Evolutionary conservation across 768 basidiomycete genomes (phyloP).

Genomic region (Psilocybe cubensis): DNA sequence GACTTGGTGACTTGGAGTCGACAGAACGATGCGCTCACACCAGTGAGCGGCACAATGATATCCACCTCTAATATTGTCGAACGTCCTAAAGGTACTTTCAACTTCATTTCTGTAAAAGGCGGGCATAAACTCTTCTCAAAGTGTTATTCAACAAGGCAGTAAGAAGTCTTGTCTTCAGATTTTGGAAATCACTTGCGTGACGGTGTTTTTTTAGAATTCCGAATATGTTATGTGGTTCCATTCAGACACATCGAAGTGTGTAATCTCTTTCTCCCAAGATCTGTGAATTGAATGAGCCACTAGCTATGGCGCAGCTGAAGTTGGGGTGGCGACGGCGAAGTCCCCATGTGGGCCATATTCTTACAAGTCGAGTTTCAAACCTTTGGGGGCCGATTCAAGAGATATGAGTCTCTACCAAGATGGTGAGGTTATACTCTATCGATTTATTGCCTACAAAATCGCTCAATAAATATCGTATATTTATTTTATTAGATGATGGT

Average conservation of each 20-base stretch:
- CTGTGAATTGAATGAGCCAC: neutral
- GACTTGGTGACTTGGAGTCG: constrained; percentile 60
- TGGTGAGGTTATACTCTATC: constrained; percentile 34
- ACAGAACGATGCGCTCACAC: constrained; percentile 60
- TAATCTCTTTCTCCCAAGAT: neutral
- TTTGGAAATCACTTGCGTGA: neutral
- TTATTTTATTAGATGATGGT: constrained; percentile 43
- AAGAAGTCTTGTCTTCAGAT: neutral
- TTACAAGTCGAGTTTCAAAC: constrained; percentile 57
- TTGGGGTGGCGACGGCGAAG: constrained; percentile 62
- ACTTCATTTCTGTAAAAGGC: neutral
- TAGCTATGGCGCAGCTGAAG: constrained; percentile 67
- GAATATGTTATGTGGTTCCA: constrained; percentile 80
- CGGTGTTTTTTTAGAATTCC: constrained; percentile 43
- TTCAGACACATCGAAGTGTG: constrained; percentile 61
- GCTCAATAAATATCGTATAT: neutral
- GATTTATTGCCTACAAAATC: neutral
- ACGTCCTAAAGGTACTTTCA: constrained; percentile 57
- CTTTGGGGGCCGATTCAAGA: constrained; percentile 60
- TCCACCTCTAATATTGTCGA: constrained; percentile 63
- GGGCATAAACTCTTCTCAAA: constrained; percentile 21
- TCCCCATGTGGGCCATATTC: constrained; percentile 65
- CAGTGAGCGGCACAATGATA: constrained; percentile 56
- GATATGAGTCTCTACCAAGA: constrained; percentile 65
- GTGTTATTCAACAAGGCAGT: constrained; percentile 60